These are phyloP conservation scores for Annulohypoxylon moriforme DNA, from an alignment of 495 filamentous ascomycete genomes.

Conservation along the genomic window DNA sequence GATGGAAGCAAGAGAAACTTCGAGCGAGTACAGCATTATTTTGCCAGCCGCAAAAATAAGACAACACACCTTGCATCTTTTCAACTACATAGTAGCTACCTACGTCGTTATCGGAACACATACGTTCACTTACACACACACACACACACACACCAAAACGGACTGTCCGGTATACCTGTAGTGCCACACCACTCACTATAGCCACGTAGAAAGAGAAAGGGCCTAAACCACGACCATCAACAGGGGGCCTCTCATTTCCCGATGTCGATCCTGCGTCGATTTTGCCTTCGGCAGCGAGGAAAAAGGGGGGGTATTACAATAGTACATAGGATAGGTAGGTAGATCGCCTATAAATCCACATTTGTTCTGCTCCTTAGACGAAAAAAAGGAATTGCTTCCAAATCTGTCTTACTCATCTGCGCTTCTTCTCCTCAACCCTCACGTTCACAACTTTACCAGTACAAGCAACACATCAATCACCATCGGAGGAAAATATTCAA, in stretches of 20 bases:
- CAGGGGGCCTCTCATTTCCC: background rate
- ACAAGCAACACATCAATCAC: constrained; percentile 12
- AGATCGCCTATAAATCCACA: background rate
- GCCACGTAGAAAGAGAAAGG: background rate
- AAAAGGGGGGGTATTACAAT: constrained; percentile 36
- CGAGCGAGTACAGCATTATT: too few species aligned
- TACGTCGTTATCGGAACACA: constrained; percentile 3
- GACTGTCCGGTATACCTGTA: background rate
- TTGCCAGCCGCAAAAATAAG: too few species aligned
- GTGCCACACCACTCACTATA: background rate
- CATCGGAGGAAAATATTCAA: constrained; percentile 4
- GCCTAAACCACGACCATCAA: too few species aligned
- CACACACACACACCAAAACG: background rate
- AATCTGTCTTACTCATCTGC: constrained; percentile 1
- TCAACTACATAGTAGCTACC: too few species aligned
- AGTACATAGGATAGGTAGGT: constrained; percentile 12
- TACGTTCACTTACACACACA: too few species aligned
- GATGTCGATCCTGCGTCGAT: background rate
- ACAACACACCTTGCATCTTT: too few species aligned
- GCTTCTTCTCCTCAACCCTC: background rate
- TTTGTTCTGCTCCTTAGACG: background rate
- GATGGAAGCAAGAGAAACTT: too few species aligned
- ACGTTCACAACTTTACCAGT: constrained; percentile 16
- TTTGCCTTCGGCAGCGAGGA: constrained; percentile 13
- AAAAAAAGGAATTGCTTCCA: constrained; percentile 8